These are phyloP conservation scores for Pseudogymnoascus sp. DNA, from an alignment of 2,329 filamentous ascomycete genomes.

Conservation along the genomic window DNA sequence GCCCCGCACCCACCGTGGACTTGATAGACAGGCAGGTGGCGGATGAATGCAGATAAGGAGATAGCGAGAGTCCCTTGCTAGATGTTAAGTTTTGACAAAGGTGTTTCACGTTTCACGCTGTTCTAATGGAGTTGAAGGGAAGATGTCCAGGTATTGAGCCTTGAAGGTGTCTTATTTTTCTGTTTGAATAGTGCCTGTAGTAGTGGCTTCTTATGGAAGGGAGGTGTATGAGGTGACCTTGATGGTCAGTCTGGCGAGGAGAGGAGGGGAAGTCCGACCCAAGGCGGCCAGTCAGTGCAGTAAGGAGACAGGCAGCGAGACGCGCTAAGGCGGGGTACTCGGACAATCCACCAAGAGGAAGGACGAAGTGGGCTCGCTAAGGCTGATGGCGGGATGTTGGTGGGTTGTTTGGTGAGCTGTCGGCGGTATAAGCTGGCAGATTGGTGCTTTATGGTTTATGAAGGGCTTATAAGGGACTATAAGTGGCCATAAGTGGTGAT, in stretches of 20 bases:
- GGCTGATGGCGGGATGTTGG: not conserved
- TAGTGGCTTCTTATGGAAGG: not conserved
- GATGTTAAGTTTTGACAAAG: not conserved
- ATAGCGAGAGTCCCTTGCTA: not conserved
- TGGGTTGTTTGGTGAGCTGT: not conserved
- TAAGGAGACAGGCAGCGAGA: slow-evolving; percentile 1
- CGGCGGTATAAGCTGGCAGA: too few relatives aligned
- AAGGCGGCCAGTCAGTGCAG: not conserved
- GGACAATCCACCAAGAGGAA: not conserved
- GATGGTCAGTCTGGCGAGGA: not conserved
- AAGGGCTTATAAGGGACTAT: not conserved
- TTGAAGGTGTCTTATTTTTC: not conserved
- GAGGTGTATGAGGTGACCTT: slow-evolving; percentile 1
- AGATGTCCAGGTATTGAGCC: not conserved
- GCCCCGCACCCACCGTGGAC: slow-evolving; percentile 1
- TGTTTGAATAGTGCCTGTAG: not conserved
- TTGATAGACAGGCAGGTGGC: slow-evolving; percentile 2
- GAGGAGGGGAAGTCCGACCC: not conserved
- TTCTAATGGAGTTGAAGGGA: not conserved
- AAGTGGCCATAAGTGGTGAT: not conserved
- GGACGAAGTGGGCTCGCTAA: not conserved
- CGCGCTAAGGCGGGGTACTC: not conserved
- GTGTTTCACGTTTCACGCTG: not conserved
- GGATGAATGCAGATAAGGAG: slow-evolving; percentile 6
- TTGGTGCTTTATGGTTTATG: not conserved